Conservation (phyloP, 805 yeast species). For the Kodamaea sagamina region DNA sequence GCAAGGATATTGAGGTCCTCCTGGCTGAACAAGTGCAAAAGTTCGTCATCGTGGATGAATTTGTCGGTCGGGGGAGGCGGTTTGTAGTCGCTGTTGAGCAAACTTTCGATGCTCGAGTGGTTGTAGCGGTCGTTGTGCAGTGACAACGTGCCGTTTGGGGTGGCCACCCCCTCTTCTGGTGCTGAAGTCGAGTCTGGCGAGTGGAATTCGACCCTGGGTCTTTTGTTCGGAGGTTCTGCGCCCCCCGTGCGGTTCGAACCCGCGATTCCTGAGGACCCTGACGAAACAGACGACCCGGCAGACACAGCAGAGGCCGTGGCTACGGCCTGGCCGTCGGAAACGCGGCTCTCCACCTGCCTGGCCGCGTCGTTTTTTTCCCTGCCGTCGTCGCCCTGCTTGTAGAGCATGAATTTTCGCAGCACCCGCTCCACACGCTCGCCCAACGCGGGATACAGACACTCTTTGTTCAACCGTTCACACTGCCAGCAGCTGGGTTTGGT, state of each 20-base stretch:
- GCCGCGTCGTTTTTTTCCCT: background rate
- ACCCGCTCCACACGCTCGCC: slow-evolving; percentile 41
- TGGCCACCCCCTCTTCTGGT: background rate
- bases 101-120: slow-evolving; percentile 6
- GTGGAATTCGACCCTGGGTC: slow-evolving; percentile 1
- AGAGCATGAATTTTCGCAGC: slow-evolving; percentile 16
- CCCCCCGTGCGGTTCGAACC: too few relatives aligned
- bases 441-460: slow-evolving; percentile 37
- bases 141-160: slow-evolving; percentile 2
- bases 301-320: too few relatives aligned
- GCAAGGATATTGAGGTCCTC: slow-evolving; percentile 41
- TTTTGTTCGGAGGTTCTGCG: too few relatives aligned
- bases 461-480: slow-evolving; percentile 33
- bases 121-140: slow-evolving; percentile 3
- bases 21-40: slow-evolving; percentile 21
- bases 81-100: slow-evolving; percentile 10
- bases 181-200: background rate
- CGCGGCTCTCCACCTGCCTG: too few relatives aligned
- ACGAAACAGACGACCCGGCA: too few relatives aligned
- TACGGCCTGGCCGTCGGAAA: too few relatives aligned
- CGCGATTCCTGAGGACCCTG: too few relatives aligned
- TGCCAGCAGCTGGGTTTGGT: slow-evolving; percentile 37
- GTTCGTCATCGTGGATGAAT: slow-evolving; percentile 5
- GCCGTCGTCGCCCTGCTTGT: background rate
- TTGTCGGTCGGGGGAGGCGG: background rate